A percentile compares a stretch with the other conserved stretches of the same genome.
Evolutionary conservation across 1,139 yeast species (phyloP).

Genomic region (Debaryomyces subglobosus): DNA sequence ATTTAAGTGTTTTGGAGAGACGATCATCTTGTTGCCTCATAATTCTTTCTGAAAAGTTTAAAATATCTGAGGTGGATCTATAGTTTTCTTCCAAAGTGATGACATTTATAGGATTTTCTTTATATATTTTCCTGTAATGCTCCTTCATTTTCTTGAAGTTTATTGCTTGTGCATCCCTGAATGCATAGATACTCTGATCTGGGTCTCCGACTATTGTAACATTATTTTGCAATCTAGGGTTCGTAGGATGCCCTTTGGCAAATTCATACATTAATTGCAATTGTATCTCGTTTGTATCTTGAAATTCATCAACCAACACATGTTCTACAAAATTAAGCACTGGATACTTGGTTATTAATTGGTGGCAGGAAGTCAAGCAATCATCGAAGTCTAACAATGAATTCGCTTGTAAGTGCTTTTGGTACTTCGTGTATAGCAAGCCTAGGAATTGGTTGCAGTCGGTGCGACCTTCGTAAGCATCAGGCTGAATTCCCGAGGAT

Average conservation of each 20-base stretch:
- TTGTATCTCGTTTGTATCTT: constrained; percentile 85
- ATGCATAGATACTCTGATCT: constrained; percentile 91
- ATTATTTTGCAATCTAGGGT: constrained; percentile 36
- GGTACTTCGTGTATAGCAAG: constrained; percentile 55
- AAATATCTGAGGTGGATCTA: constrained; percentile 72
- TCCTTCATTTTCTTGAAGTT: constrained; percentile 66
- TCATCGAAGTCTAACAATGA: constrained; percentile 81
- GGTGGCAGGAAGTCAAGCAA: constrained; percentile 59
- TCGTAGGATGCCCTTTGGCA: constrained; percentile 42
- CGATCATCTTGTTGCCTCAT: constrained; percentile 65
- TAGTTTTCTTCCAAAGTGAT: constrained; percentile 70
- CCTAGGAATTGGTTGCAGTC: constrained; percentile 21
- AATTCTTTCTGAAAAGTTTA: constrained; percentile 64
- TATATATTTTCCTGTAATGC: constrained; percentile 36
- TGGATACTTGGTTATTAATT: constrained; percentile 46
- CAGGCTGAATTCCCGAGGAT: constrained; percentile 47
- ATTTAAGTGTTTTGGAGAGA: constrained; percentile 42
- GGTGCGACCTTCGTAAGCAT: constrained; percentile 27
- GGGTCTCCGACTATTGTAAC: constrained; percentile 95
- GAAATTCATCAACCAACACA: constrained; percentile 91
- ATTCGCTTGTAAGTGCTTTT: constrained; percentile 42
- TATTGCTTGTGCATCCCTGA: constrained; percentile 74
- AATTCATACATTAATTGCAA: constrained; percentile 65
- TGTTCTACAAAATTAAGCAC: constrained; percentile 60
- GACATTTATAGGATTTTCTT: constrained; percentile 19